These are phyloP conservation scores for Piloderma croceum DNA, from an alignment of 768 basidiomycete genomes.

Conservation along the genomic window DNA sequence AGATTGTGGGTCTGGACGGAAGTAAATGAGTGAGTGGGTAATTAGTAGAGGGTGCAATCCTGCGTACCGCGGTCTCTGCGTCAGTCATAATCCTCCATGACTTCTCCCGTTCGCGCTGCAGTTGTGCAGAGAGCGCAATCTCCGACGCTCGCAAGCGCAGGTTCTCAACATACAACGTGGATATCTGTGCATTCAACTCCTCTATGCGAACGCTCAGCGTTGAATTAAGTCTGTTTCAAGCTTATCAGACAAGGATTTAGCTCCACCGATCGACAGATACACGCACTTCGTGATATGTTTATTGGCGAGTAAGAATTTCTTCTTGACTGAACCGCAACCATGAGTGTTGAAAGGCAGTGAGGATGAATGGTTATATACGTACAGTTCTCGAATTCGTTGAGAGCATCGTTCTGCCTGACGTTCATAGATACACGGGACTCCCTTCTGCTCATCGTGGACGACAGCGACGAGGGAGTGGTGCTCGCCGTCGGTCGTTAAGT, in stretches of 20 bases:
- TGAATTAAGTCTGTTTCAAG: conserved; percentile 62
- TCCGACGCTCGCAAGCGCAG: conserved; percentile 75
- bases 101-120: conserved; percentile 78
- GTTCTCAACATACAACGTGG: conserved; percentile 78
- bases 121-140: conserved; percentile 66
- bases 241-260: conserved; percentile 6
- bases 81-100: conserved; percentile 66
- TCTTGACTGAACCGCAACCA: conserved; percentile 60
- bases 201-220: conserved; percentile 80
- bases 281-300: conserved; percentile 86
- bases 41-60: conserved; percentile 11
- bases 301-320: conserved; percentile 86
- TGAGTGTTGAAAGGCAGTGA: conserved; percentile 18
- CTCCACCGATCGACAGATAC: neutral
- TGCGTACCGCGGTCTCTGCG: conserved; percentile 65
- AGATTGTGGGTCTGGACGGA: conserved; percentile 46
- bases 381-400: conserved; percentile 85
- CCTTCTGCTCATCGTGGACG: conserved; percentile 28
- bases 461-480: conserved; percentile 11
- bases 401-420: conserved; percentile 68
- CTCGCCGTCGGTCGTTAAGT: too few species aligned
- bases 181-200: conserved; percentile 78
- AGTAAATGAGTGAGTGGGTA: conserved; percentile 8
- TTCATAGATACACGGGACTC: conserved; percentile 43
- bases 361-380: conserved; percentile 31